These are phyloP conservation scores for Microascus cirrosus DNA, from an alignment of 2,329 filamentous ascomycete genomes.

Conservation along the genomic window DNA sequence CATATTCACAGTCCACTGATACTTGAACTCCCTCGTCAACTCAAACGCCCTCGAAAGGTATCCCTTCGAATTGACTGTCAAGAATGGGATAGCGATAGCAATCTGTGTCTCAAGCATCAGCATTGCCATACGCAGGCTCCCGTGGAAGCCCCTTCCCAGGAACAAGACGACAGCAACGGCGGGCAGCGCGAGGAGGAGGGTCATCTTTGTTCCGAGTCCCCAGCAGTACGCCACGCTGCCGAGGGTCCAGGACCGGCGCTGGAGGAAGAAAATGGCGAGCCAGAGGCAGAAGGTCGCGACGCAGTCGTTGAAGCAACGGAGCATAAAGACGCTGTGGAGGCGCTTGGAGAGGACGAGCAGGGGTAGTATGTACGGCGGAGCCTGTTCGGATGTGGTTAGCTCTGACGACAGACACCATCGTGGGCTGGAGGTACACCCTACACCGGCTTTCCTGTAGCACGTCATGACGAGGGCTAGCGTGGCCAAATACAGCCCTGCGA, in stretches of 20 bases:
- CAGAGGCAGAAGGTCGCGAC: slow-evolving; percentile 79
- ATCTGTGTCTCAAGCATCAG: slow-evolving; percentile 74
- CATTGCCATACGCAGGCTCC: slow-evolving; percentile 55
- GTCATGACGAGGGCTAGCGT: slow-evolving; percentile 68
- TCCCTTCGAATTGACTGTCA: slow-evolving; percentile 49
- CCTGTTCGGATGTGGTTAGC: slow-evolving; percentile 30
- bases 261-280: slow-evolving; percentile 66
- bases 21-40: slow-evolving; percentile 80
- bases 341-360: slow-evolving; percentile 83
- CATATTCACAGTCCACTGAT: slow-evolving; percentile 99
- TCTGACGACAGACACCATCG: neutral
- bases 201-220: slow-evolving; percentile 93
- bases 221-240: slow-evolving; percentile 64
- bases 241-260: slow-evolving; percentile 61
- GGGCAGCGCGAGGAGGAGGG: slow-evolving; percentile 69
- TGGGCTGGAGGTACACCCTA: slow-evolving; percentile 20
- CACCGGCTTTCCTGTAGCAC: slow-evolving; percentile 68
- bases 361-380: slow-evolving; percentile 77
- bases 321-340: slow-evolving; percentile 83
- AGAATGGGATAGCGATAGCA: slow-evolving; percentile 55
- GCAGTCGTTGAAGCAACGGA: slow-evolving; percentile 93
- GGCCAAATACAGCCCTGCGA: slow-evolving; percentile 66
- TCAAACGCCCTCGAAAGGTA: slow-evolving; percentile 84
- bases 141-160: slow-evolving; percentile 56
- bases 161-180: slow-evolving; percentile 69